Conservation (phyloP, 164 flowering plant genomes). For the Sedum album region DNA sequence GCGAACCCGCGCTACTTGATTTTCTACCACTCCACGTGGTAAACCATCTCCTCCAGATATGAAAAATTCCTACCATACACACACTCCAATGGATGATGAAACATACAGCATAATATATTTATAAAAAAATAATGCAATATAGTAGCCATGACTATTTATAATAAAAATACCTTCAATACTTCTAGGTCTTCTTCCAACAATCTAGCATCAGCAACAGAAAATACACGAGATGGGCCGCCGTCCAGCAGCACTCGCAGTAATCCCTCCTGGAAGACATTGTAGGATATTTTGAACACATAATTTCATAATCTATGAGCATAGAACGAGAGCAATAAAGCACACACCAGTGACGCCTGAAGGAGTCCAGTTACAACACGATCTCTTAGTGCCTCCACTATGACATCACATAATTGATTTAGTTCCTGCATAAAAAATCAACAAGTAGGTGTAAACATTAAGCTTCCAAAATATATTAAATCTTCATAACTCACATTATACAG, state of each 20-base stretch:
- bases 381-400: slow-evolving; percentile 80
- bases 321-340: slow-evolving; percentile 12
- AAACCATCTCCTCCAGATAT: slow-evolving; percentile 99
- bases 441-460: background rate
- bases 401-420: slow-evolving; percentile 68
- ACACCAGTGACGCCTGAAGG: slow-evolving; percentile 91
- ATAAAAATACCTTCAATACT: slow-evolving; percentile 59
- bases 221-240: slow-evolving; percentile 88
- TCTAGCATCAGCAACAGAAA: slow-evolving; percentile 62
- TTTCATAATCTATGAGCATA: background rate
- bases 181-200: slow-evolving; percentile 85
- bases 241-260: slow-evolving; percentile 79
- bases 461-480: background rate
- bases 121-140: background rate
- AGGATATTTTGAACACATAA: background rate
- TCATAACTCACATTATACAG: background rate
- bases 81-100: slow-evolving; percentile 3
- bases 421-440: slow-evolving; percentile 38
- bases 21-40: slow-evolving; percentile 95
- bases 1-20: slow-evolving; percentile 75
- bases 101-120: background rate
- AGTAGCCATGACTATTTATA: background rate
- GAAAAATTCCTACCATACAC: slow-evolving; percentile 65
- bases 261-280: slow-evolving; percentile 59
- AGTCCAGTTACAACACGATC: slow-evolving; percentile 91